Base-by-base conservation (phyloP, 495 filamentous ascomycete species). In the Penicillium robsamsonii region DNA sequence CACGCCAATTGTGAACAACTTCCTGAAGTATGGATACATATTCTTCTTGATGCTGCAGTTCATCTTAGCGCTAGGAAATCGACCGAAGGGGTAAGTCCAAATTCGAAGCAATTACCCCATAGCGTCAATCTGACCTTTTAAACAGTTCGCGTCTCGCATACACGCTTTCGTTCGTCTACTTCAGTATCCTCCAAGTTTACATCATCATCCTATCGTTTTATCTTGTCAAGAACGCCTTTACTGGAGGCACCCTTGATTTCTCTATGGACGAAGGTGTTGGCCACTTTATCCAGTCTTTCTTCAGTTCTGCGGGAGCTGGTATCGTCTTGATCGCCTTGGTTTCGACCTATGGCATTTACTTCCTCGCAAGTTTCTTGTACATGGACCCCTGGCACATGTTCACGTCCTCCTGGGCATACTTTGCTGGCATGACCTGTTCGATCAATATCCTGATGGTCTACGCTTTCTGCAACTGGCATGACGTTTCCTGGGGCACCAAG, bases 341-440 rank as follows among this genome's bases (percentile, higher is more conserved):
- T 50, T 90, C 94, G 33, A 97, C 93, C 44, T 97, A 96, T 70
- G 94, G 94, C 65, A 82, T 97, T 55, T 97, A 97, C 81, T 96
- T 89, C 72, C 75, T 97, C 29, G 92, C 91, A 29, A 96, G 91
- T 53, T 92, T 98, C 81, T 75, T 98, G 77, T 97, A 98, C 74
- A 81, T 96, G 65, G 94, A 98, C 69, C 94, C 94, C n/a, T 98
- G 93, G 93, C 94, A 98, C 80, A 97, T 98, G 89, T 92, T 98
- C 78, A 92, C 91, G 66, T 96, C 91, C 31, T 97, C 96, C 75
- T 89, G 90, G 58, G 84, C 90, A 59, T 97, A 97, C 74, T 82
- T 97, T 60, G 76, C 93, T 43, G 82, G 93, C 63, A 93, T 94
- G 84, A 93, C 94, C 11, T 95, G 91, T 22, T 97, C 95, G 71